Conservation (phyloP, 192 early-diverging fungal genomes). For the Backusella liffmaniae region DNA sequence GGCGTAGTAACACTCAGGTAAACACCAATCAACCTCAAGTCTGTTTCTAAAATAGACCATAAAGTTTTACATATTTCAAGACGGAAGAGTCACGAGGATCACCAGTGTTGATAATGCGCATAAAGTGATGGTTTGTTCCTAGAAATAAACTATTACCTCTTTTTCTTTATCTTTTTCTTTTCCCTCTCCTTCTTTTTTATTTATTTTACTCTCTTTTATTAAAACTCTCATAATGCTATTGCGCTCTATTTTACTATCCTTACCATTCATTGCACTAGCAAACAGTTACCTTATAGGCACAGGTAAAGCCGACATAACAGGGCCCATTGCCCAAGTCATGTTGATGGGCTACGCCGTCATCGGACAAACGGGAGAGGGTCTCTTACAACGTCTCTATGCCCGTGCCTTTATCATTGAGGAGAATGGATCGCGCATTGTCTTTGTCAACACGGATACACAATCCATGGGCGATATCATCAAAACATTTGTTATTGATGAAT, state of each 20-base stretch:
- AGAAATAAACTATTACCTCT: neutral
- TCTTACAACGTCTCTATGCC: constrained; percentile 22
- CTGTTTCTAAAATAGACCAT: neutral
- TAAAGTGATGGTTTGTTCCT: neutral
- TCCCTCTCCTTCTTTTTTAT: neutral
- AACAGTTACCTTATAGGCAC: constrained; percentile 16
- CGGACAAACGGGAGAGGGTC: constrained; percentile 25
- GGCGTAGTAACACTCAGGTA: too few relatives aligned
- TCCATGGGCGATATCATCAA: constrained; percentile 30
- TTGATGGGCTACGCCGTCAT: constrained; percentile 38
- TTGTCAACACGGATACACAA: constrained; percentile 35
- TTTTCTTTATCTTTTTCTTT: neutral
- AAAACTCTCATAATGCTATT: neutral
- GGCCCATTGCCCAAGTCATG: constrained; percentile 23
- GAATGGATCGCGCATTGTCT: constrained; percentile 11
- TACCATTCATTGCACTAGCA: neutral
- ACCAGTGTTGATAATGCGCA: neutral
- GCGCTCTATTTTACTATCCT: neutral
- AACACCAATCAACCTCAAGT: too few relatives aligned
- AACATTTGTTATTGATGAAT: constrained; percentile 15
- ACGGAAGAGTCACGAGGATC: neutral
- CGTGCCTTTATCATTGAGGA: constrained; percentile 34
- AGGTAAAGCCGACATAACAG: constrained; percentile 35
- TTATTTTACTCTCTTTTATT: constrained; percentile 2
- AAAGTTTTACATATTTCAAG: too few relatives aligned